Base-by-base conservation (phyloP, 208 protist genomes). In the Crithidia mellificae region DNA sequence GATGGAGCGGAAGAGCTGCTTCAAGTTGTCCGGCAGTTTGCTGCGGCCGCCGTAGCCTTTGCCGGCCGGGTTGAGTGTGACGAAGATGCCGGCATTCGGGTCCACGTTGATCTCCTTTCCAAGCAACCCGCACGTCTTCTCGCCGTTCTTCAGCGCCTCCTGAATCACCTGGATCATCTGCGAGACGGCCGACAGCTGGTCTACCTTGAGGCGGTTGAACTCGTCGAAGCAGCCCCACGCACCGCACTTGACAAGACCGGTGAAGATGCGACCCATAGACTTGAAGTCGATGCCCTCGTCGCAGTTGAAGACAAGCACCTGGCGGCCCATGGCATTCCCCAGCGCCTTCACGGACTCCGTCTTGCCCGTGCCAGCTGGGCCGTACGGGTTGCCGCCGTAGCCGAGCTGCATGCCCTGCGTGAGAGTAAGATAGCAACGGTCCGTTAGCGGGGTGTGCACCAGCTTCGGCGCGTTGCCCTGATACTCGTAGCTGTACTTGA, bases 171-270 rank as follows among this genome's bases (percentile, higher is more conserved):
- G 98, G 81, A 99, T 99, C 94, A 99, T 98, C 79, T 99, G 96
- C 29, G 98, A 99, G 15, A 99, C 86, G 8, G 98, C 98, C 1
- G 98, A 99, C 15, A 99, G 85, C 76, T 99, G 97, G 74, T 99
- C 98, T 56, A 98, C 93, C 78, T 99, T 98, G 29, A 99, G 85
- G 27, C 98, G 92, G 79, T 99, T 99, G 90, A 99, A 99, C 87
- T 99, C 98, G 83, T 99, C 98, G 77, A 99, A 99, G 87, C 98
- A 99, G 24, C 98, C 98, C 98, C 98, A 99, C 43, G 98, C 98
- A 11, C 98, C 98, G 68, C 97, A 98, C 80, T 99, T 99, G 43
- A 99, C 97, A n/a, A 99, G 85, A 9, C 98, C 98, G 27, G 94
- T 98, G 84, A 99, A 99, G 76, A 99, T 99, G 64, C 98, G 85